Percentiles rank a stretch among this genome's conserved stretches.
Conservation (phyloP, 257 asterid genomes). For the Rauvolfia tetraphylla region DNA sequence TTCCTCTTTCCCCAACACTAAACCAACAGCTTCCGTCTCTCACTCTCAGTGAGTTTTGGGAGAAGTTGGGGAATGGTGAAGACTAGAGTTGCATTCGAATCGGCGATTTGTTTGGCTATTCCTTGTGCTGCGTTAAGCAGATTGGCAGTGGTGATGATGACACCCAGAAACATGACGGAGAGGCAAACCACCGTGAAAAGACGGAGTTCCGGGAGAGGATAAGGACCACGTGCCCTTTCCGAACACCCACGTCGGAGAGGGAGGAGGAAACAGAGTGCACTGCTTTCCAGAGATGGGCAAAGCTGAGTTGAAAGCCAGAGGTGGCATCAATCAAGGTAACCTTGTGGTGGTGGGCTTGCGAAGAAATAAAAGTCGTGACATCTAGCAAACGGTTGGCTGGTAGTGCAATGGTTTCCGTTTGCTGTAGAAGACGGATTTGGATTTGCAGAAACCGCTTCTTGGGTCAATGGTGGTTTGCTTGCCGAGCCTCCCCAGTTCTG, state of each 20-base stretch:
- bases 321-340: conserved; percentile 70
- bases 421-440: conserved; percentile 72
- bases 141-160: conserved; percentile 73
- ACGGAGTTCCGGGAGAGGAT: conserved; percentile 67
- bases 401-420: conserved; percentile 55
- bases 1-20: no score
- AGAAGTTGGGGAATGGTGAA: conserved; percentile 49
- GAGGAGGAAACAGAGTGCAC: conserved; percentile 55
- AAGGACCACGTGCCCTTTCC: conserved; percentile 66
- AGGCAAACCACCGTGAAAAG: conserved; percentile 72
- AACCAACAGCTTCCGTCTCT: no score
- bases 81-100: conserved; percentile 63
- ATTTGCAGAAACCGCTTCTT: conserved; percentile 56
- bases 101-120: conserved; percentile 56
- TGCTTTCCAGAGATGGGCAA: conserved; percentile 58
- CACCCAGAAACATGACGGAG: conserved; percentile 78
- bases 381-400: conserved; percentile 48
- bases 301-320: conserved; percentile 50
- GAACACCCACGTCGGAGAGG: conserved; percentile 54
- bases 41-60: conserved; percentile 49
- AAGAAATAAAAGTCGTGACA: conserved; percentile 76
- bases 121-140: conserved; percentile 69
- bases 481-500: not conserved
- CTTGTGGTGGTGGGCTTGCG: conserved; percentile 58
- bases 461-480: conserved; percentile 26